Evolutionary conservation across 257 asterid species (phyloP).

Genomic region (Parsonsia alboflavescens): DNA sequence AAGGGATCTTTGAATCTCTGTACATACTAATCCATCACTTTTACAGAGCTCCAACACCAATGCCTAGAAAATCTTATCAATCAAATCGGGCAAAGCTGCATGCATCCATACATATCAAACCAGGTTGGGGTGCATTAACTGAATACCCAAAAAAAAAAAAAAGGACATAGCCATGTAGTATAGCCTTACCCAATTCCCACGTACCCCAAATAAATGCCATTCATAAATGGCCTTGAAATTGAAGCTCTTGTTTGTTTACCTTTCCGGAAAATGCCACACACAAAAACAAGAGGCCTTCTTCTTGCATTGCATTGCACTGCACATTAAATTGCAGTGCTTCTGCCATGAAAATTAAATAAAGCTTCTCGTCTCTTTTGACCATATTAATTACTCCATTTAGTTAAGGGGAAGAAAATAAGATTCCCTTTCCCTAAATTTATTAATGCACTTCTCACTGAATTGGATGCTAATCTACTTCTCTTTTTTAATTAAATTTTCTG

Average conservation of each 20-base stretch:
- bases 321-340: not conserved
- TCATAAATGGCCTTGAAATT: conserved; percentile 16
- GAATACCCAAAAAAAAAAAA: not conserved
- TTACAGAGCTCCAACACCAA: not conserved
- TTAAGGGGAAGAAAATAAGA: not conserved
- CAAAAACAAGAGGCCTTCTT: not conserved
- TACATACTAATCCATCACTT: no score
- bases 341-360: not conserved
- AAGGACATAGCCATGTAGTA: no score
- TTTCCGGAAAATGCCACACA: not conserved
- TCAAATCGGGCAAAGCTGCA: conserved; percentile 4
- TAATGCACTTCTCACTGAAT: not conserved
- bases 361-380: not conserved
- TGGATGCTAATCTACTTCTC: not conserved
- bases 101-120: conserved; percentile 2
- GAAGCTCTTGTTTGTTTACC: conserved; percentile 5
- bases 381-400: not conserved
- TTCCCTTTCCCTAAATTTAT: no score
- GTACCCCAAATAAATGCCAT: conserved; percentile 7
- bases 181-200: not conserved
- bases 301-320: no score
- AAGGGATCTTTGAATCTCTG: no score
- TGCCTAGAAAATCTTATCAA: not conserved
- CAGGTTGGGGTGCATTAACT: conserved; percentile 3
- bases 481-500: no score